phyloP scores from a whole-genome alignment of 139 green algal species.

The Bryopsis sp. region DNA sequence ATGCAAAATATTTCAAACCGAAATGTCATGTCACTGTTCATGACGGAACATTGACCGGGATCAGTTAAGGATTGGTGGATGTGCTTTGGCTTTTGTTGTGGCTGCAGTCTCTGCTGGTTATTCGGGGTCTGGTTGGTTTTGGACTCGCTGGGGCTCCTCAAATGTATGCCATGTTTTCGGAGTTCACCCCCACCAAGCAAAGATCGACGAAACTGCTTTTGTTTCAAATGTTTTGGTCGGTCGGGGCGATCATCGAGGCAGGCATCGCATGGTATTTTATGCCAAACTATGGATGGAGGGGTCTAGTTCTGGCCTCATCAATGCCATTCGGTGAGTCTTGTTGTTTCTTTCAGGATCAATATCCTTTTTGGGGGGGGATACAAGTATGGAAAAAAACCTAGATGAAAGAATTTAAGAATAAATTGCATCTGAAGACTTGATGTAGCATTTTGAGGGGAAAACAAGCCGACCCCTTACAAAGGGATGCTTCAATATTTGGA shows the following conservation, averaged over 20 bases:
- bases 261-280: conserved; percentile 8
- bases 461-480: neutral
- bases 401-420: neutral
- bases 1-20: too few relatives aligned
- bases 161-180: conserved; percentile 47
- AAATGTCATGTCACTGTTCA: too few relatives aligned
- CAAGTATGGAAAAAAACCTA: neutral
- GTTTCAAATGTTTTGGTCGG: conserved; percentile 42
- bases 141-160: conserved; percentile 53
- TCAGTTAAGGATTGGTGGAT: too few relatives aligned
- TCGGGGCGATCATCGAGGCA: conserved; percentile 32
- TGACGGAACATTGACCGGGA: too few relatives aligned
- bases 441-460: neutral
- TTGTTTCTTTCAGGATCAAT: neutral
- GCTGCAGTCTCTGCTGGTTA: conserved; percentile 30
- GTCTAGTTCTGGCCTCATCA: neutral
- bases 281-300: neutral
- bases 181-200: conserved; percentile 35
- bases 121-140: conserved; percentile 40
- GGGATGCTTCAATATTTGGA: neutral
- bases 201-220: conserved; percentile 34
- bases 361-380: neutral
- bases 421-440: neutral
- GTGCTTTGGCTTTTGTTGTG: neutral
- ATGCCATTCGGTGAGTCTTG: neutral